Conservation (phyloP, 2,329 filamentous ascomycete species). For the Colletotrichum horii region DNA sequence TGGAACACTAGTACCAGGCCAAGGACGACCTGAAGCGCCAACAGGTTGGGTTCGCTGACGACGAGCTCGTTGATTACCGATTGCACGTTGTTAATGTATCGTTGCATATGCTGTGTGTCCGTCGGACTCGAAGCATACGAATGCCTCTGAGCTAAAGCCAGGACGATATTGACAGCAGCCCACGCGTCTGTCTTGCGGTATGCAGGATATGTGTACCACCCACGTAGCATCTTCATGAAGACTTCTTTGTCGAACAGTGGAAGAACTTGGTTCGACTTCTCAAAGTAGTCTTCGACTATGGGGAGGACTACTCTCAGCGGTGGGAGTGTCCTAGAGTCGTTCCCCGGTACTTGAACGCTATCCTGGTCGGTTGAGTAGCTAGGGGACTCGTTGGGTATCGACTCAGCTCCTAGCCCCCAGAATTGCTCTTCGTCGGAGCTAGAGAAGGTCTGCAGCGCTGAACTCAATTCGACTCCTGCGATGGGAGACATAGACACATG, state of each 20-base stretch:
- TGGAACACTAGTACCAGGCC: conserved; percentile 32
- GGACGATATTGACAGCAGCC: conserved; percentile 29
- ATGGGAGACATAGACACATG: background rate
- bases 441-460: background rate
- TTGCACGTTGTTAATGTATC: conserved; percentile 28
- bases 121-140: background rate
- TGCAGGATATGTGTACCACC: conserved; percentile 19
- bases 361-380: background rate
- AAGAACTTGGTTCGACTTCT: conserved; percentile 19
- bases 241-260: conserved; percentile 23
- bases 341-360: background rate
- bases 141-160: conserved; percentile 16
- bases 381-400: background rate
- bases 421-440: background rate
- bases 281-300: conserved; percentile 24
- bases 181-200: conserved; percentile 27
- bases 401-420: background rate
- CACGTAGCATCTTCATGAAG: conserved; percentile 25
- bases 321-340: conserved; percentile 6
- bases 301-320: conserved; percentile 22
- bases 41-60: conserved; percentile 28
- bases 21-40: conserved; percentile 32
- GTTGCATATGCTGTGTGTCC: conserved; percentile 1
- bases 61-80: conserved; percentile 31
- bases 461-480: background rate